Percentiles rank a stretch among this genome's conserved stretches.
Conservation (phyloP, 306 rosid genomes). For the Lupinus albus region DNA sequence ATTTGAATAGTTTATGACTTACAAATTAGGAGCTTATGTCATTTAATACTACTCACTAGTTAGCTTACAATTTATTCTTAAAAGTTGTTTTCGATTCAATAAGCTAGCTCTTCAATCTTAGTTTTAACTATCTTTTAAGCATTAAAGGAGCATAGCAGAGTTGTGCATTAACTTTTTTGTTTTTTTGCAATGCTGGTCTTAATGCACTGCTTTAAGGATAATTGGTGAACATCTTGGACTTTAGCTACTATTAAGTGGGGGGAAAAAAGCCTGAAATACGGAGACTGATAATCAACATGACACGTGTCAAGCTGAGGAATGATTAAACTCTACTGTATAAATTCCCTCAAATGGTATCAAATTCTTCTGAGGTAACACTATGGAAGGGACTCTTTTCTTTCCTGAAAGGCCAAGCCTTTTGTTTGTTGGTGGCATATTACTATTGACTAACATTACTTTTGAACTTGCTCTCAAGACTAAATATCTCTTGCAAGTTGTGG, state of each 20-base stretch:
- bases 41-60: too few species aligned
- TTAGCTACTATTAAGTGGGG: constrained; percentile 18
- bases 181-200: constrained; percentile 30
- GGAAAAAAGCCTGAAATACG: constrained; percentile 39
- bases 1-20: too few species aligned
- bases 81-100: too few species aligned
- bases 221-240: constrained; percentile 32
- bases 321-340: constrained; percentile 40
- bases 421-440: constrained; percentile 18
- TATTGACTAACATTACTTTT: constrained; percentile 9
- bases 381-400: constrained; percentile 37
- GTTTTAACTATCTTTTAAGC: too few species aligned
- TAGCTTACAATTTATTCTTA: too few species aligned
- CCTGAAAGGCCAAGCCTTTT: constrained; percentile 43
- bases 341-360: constrained; percentile 60
- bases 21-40: too few species aligned
- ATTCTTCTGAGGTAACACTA: constrained; percentile 48
- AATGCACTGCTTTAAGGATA: neutral
- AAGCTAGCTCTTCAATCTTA: too few species aligned
- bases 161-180: too few species aligned
- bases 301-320: constrained; percentile 39
- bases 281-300: constrained; percentile 43
- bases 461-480: neutral
- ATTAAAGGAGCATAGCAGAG: too few species aligned
- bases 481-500: constrained; percentile 37